These are phyloP conservation scores for Aleurites moluccanus DNA, from an alignment of 441 rosid species.

Conservation along the genomic window DNA sequence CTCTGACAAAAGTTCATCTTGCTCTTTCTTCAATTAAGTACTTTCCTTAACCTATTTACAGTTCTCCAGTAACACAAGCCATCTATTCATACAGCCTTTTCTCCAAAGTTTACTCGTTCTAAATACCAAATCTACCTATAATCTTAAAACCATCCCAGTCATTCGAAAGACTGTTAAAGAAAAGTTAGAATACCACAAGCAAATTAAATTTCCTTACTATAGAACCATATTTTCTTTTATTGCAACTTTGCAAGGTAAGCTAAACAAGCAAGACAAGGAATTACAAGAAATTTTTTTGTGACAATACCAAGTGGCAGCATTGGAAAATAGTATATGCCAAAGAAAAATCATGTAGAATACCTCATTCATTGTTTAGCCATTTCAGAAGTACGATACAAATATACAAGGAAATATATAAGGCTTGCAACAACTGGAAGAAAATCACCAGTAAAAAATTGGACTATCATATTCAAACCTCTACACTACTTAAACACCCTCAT, in stretches of 20 bases:
- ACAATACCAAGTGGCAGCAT: neutral
- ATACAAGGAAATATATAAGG: constrained; percentile 28
- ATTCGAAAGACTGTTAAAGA: neutral
- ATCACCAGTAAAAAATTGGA: constrained; percentile 27
- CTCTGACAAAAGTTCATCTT: neutral
- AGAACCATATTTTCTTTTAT: neutral
- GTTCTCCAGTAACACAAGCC: constrained; percentile 4
- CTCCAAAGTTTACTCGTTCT: neutral
- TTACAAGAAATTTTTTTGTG: neutral
- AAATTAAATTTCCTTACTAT: neutral
- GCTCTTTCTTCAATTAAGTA: neutral
- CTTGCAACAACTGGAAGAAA: constrained; percentile 19
- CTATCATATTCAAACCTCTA: constrained; percentile 31
- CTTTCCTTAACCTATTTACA: too few species aligned
- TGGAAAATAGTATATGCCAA: neutral
- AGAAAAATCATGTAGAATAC: constrained; percentile 22
- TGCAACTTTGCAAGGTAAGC: constrained; percentile 10
- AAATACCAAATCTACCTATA: neutral
- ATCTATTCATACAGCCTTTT: neutral
- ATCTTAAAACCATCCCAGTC: neutral
- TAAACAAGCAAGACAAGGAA: neutral
- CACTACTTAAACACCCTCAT: constrained; percentile 26
- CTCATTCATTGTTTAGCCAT: constrained; percentile 30
- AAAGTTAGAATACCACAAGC: neutral
- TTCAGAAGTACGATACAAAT: constrained; percentile 34